These are phyloP conservation scores for Sphagnum tenellum DNA, from an alignment of 225 moss, liverwort and hornwort species.

Conservation along the genomic window DNA sequence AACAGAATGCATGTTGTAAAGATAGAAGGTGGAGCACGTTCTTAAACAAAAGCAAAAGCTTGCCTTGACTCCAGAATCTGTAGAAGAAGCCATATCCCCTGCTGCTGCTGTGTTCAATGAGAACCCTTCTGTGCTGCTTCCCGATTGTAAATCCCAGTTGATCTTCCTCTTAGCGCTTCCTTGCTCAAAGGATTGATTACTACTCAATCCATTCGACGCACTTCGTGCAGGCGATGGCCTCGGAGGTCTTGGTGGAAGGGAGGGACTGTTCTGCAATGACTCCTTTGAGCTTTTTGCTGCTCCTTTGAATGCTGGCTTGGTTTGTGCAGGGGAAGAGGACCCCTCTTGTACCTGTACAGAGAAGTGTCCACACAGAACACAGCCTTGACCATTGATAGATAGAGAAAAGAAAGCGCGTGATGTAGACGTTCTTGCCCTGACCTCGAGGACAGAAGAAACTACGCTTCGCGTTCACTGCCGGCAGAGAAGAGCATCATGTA, in stretches of 20 bases:
- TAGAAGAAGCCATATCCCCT: constrained; percentile 14
- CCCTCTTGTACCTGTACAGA: constrained; percentile 31
- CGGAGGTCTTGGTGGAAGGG: constrained; percentile 77
- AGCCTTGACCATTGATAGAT: too few relatives aligned
- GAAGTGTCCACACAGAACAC: neutral
- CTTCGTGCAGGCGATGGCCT: constrained; percentile 60
- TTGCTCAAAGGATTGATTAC: constrained; percentile 28
- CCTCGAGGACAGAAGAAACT: neutral
- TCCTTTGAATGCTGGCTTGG: constrained; percentile 52
- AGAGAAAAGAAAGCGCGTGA: neutral
- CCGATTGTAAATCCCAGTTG: constrained; percentile 48
- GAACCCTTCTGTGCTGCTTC: constrained; percentile 12
- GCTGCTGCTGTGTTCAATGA: constrained; percentile 1
- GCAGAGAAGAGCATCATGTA: neutral
- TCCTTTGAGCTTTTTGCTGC: constrained; percentile 34
- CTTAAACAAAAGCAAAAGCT: neutral
- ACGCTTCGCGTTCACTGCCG: neutral
- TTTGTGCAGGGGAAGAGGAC: constrained; percentile 35
- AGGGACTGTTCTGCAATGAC: constrained; percentile 46
- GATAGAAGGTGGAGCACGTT: too few relatives aligned
- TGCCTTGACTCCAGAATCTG: constrained; percentile 88
- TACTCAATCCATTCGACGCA: constrained; percentile 18
- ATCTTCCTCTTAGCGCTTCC: constrained; percentile 67
- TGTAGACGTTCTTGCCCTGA: too few relatives aligned
- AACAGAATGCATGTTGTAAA: too few relatives aligned